These are phyloP conservation scores for Phytophthora boehmeriae DNA, from an alignment of 352 stramenopile genomes.

Conservation along the genomic window DNA sequence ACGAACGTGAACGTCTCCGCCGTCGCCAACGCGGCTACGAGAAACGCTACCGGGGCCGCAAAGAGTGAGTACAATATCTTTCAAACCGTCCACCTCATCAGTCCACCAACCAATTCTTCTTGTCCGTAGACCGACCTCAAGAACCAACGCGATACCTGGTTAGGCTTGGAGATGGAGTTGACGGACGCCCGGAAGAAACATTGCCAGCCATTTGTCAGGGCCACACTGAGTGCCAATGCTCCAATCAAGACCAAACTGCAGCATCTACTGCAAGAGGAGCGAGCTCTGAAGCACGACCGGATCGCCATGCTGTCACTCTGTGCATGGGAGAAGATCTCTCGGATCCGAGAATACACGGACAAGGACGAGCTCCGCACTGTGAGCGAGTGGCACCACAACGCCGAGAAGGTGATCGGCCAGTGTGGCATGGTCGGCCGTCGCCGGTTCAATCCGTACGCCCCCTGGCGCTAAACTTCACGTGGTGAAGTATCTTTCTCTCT, in stretches of 20 bases:
- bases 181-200: constrained; percentile 16
- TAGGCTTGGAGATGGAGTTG: constrained; percentile 37
- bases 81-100: constrained; percentile 3
- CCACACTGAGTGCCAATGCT: neutral
- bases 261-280: constrained; percentile 31
- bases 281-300: constrained; percentile 28
- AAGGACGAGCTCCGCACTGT: constrained; percentile 33
- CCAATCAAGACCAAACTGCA: constrained; percentile 18
- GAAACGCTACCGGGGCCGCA: constrained; percentile 46
- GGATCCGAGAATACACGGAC: constrained; percentile 45
- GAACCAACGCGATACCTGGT: constrained; percentile 32
- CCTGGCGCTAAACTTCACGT: constrained; percentile 38
- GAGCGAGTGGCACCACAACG: constrained; percentile 45
- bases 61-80: constrained; percentile 38
- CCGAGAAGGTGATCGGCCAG: constrained; percentile 38
- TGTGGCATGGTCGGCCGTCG: constrained; percentile 14
- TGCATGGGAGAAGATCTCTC: constrained; percentile 32
- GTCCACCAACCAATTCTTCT: constrained; percentile 13
- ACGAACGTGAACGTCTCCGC: constrained; percentile 40
- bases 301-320: constrained; percentile 31
- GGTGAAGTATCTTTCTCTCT: constrained; percentile 27
- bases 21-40: constrained; percentile 47
- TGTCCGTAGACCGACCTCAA: constrained; percentile 35
- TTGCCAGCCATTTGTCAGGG: constrained; percentile 22
- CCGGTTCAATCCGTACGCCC: constrained; percentile 36